These are phyloP conservation scores for Aspergillus tamarii DNA, from an alignment of 2,329 filamentous ascomycete species.

Conservation along the genomic window DNA sequence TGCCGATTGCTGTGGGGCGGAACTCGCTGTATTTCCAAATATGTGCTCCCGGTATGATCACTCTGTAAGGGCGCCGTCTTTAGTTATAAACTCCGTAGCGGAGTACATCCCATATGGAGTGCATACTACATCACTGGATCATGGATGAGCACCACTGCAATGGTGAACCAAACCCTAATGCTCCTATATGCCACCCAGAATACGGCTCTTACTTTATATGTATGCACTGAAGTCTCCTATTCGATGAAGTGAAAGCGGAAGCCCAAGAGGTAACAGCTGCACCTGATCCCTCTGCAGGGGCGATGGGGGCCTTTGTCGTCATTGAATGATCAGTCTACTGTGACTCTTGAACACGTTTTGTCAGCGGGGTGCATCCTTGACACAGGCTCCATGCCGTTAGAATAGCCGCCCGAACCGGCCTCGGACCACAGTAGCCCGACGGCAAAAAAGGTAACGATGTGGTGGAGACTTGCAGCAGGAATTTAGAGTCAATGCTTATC, in stretches of 20 bases:
- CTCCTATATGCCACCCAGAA: background rate
- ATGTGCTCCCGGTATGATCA: conserved; percentile 36
- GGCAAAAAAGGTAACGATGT: conserved; percentile 26
- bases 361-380: conserved; percentile 21
- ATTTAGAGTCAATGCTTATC: conserved; percentile 17
- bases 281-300: background rate
- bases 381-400: conserved; percentile 8
- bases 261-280: background rate
- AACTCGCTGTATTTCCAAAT: conserved; percentile 36
- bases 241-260: background rate
- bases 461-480: conserved; percentile 16
- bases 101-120: conserved; percentile 2
- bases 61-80: conserved; percentile 4
- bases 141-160: conserved; percentile 1
- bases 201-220: background rate
- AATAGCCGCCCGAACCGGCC: conserved; percentile 17
- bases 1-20: conserved; percentile 34
- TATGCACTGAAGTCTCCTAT: background rate
- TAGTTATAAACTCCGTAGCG: conserved; percentile 14
- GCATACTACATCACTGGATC: background rate
- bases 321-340: conserved; percentile 9
- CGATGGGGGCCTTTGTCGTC: conserved; percentile 18
- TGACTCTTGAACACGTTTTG: conserved; percentile 18
- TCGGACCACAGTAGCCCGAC: conserved; percentile 39
- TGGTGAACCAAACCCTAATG: background rate